Evolutionary conservation across 768 basidiomycete genomes (phyloP).

Genomic region (Xerocomellus intermedius): DNA sequence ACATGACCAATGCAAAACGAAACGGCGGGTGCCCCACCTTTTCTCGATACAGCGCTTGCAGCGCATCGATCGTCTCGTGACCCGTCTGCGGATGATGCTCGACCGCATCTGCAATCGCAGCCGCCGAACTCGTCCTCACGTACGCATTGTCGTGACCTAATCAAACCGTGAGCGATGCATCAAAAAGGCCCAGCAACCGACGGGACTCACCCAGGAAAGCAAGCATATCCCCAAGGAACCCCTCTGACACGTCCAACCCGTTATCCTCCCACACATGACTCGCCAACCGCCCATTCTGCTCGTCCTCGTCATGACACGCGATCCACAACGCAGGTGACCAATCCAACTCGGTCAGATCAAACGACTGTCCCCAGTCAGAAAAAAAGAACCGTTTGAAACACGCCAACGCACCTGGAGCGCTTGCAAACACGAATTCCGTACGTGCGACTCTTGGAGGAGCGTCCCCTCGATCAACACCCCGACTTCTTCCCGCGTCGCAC

Average conservation of each 20-base stretch:
- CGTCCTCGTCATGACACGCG: slow-evolving; percentile 84
- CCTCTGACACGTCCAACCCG: slow-evolving; percentile 81
- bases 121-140: slow-evolving; percentile 70
- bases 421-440: slow-evolving; percentile 86
- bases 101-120: slow-evolving; percentile 75
- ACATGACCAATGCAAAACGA: too few relatives aligned
- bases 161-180: neutral
- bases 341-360: slow-evolving; percentile 92
- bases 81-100: slow-evolving; percentile 65
- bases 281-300: slow-evolving; percentile 84
- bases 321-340: slow-evolving; percentile 91
- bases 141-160: slow-evolving; percentile 81
- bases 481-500: slow-evolving; percentile 62
- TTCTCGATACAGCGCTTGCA: slow-evolving; percentile 78
- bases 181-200: neutral
- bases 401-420: slow-evolving; percentile 66
- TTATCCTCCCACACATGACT: slow-evolving; percentile 92
- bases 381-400: neutral
- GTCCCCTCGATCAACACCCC: slow-evolving; percentile 67
- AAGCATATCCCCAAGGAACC: slow-evolving; percentile 52
- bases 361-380: slow-evolving; percentile 51
- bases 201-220: slow-evolving; percentile 59
- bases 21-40: slow-evolving; percentile 48
- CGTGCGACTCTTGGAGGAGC: slow-evolving; percentile 82
- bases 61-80: slow-evolving; percentile 43